These are phyloP conservation scores for Glebionis coronaria DNA, from an alignment of 129 eudicot genomes.

Conservation along the genomic window DNA sequence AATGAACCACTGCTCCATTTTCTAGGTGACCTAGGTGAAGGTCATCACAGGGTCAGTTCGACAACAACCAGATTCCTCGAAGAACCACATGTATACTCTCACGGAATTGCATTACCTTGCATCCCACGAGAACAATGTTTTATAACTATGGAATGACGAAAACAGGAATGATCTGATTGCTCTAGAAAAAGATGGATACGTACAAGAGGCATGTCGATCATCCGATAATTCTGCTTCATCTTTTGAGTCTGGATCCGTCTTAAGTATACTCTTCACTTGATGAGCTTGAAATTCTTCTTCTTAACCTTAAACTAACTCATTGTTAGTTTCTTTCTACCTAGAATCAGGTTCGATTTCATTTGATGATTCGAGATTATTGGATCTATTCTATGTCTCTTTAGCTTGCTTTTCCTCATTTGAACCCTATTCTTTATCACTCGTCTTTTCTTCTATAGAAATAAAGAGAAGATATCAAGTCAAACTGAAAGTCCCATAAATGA, in stretches of 20 bases:
- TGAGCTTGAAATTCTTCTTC: constrained; percentile 34
- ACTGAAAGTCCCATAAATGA: not conserved
- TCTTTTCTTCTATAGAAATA: constrained; percentile 35
- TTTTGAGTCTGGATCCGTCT: not conserved
- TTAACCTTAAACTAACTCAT: constrained; percentile 30
- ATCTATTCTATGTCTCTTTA: constrained; percentile 35
- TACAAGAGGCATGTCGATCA: constrained; percentile 79
- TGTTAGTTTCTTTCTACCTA: constrained; percentile 26
- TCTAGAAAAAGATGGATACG: constrained; percentile 7
- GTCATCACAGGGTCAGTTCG: no score
- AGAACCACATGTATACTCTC: no score
- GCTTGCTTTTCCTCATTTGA: not conserved
- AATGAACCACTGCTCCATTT: no score
- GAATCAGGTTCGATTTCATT: constrained; percentile 31
- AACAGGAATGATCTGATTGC: no score
- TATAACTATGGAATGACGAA: no score
- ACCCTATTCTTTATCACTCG: constrained; percentile 21
- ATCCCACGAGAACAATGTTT: no score
- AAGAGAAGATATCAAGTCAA: not conserved
- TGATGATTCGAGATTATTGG: constrained; percentile 36
- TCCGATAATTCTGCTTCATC: constrained; percentile 42
- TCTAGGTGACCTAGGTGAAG: no score
- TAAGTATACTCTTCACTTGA: constrained; percentile 26
- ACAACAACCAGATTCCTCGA: no score
- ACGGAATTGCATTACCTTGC: no score